Evolutionary conservation across 2,329 filamentous ascomycete genomes (phyloP), one percentile per base, ranked within the genome.

Genomic region (Onygena corvina): DNA sequence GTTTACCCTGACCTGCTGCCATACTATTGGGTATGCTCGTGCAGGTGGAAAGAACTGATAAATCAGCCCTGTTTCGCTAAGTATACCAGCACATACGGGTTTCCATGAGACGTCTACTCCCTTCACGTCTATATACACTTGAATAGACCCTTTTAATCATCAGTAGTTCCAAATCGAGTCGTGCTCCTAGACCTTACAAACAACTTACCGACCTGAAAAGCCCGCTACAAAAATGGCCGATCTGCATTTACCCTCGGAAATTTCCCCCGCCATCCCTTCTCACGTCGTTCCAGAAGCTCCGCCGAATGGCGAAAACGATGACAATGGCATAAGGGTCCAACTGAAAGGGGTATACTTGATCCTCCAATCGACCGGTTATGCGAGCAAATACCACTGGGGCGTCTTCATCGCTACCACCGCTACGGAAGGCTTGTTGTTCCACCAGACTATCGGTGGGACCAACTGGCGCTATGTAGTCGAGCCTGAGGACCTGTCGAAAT

Each of bases 281-380:
- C 9, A 20, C 18, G 9, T 20, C 35, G 23, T 20, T 9, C 35
- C 35, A 38, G 16, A 38, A 9, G 35, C 35, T 20, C 35, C 35
- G 35, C 35, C 35, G 11, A 20, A 9, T 3, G 8, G 8, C 3
- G 4, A 8, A 18, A 16, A 38, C 21, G 21, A 31, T 5, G 45
- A 47, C 45, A 47, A 27, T 9, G 45, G 45, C 14, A 8, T 47
- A 9, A 47, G 45, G n/a, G 46, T 53, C 23, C 51, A 56, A 16
- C 20, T 27, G 8, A 53, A 56, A 18, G 52, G 50, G 1, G 38
- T 55, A 33, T 56, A 56, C 46, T 25, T 53, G 33, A 48, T 53
- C 11, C 33, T 55, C 14, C 53, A 46, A 42, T 46, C 50, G 29
- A 49, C 50, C 4, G 47, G 33, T 7, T 4, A 27, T 20, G 30